Evolutionary conservation across 352 stramenopile genomes (phyloP), one percentile per base, ranked within the genome.

Genomic region (Phytophthora ramorum): DNA sequence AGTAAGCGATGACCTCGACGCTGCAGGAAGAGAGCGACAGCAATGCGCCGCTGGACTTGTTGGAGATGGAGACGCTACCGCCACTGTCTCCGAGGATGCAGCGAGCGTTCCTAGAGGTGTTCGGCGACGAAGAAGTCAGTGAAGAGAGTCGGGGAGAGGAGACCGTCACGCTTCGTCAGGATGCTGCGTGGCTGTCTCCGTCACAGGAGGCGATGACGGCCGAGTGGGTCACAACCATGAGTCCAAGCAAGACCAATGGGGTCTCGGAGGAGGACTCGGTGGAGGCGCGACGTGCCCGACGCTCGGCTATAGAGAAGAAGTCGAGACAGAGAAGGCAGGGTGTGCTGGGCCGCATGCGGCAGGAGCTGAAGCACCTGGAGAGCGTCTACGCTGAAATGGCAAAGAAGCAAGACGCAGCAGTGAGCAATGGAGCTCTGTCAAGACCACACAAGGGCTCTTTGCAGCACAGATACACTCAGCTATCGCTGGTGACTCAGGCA

Each of bases 231-330:
- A 57, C 45, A 26, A 69, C 28, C 3, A 57, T 64, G 34, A 69
- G 53, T 48, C 62, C 53, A 35, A 67, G 49, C 17, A 61, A 73
- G 58, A 65, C 32, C 19, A 71, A 69, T 28, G 44, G 26, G 28
- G 12, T 9, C 37, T 43, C 9, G 12, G n/a, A 32, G 19, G 48
- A 54, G 2, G 62, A 75, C n/a, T 51, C 45, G 20, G 22, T 17
- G 7, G 66, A 73, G 17, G 55, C 66, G 4, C 80, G 75, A 53
- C 75, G 79, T 40, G 71, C 79, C 22, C 55, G 76, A 26, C 66
- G 82, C n/a, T 84, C 79, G 19, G 81, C 85, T 55, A 87, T 89
- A 48, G 79, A 89, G 65, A 78, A 79, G 50, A 72, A 76, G 43
- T 89, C 82, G 14, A 70, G 82, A 12, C 73, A 91, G 40, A 47